Evolutionary conservation across 2,329 filamentous ascomycete genomes (phyloP).

Genomic region (Ophiostoma australiae): DNA sequence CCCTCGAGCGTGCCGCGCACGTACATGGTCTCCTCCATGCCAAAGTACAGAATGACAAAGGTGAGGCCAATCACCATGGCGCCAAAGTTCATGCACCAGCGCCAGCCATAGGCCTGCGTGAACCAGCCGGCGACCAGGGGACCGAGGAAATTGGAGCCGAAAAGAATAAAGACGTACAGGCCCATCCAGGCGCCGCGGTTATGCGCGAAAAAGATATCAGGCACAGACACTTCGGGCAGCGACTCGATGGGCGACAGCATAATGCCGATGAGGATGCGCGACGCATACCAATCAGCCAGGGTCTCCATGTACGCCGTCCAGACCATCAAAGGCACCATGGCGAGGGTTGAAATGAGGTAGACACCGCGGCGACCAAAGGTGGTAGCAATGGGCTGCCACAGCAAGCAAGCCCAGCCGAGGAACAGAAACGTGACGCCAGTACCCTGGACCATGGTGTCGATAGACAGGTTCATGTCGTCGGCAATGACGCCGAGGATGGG

Average conservation of each 20-base stretch:
- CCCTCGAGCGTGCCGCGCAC: conserved; percentile 37
- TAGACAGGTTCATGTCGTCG: conserved; percentile 42
- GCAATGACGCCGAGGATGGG: conserved; percentile 46
- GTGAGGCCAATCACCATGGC: conserved; percentile 48
- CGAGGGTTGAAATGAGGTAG: conserved; percentile 30
- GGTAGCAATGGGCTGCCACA: conserved; percentile 46
- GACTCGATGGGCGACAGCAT: conserved; percentile 44
- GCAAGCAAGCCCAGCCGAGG: conserved; percentile 42
- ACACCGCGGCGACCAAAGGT: conserved; percentile 38
- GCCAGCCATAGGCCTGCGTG: conserved; percentile 44
- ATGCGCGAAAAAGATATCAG: conserved; percentile 31
- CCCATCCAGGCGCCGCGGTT: conserved; percentile 39
- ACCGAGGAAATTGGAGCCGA: conserved; percentile 43
- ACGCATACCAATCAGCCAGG: conserved; percentile 43
- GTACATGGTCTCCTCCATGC: conserved; percentile 58
- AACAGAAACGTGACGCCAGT: conserved; percentile 46
- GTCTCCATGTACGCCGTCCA: conserved; percentile 39
- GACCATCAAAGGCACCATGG: conserved; percentile 34
- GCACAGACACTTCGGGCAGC: conserved; percentile 39
- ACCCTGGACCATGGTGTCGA: conserved; percentile 44
- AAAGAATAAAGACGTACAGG: conserved; percentile 42
- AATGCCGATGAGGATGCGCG: conserved; percentile 42
- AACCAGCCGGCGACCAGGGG: conserved; percentile 49
- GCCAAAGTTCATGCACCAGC: conserved; percentile 50
- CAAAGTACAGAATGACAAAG: conserved; percentile 52